These are phyloP conservation scores for Endothia cerciana DNA, from an alignment of 2,329 filamentous ascomycete genomes.

Conservation along the genomic window DNA sequence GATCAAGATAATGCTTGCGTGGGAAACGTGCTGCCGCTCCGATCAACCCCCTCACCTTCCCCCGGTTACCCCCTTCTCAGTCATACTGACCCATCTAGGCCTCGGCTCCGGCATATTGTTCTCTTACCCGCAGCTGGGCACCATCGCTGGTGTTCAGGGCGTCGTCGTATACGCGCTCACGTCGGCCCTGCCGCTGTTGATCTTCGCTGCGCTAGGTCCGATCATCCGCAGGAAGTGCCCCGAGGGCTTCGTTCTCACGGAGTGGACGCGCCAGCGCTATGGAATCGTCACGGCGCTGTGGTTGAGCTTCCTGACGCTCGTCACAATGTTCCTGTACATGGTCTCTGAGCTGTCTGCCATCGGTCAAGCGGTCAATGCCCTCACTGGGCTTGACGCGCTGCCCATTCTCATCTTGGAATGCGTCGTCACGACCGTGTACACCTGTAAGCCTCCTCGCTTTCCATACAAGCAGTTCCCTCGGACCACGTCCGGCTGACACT, in stretches of 20 bases:
- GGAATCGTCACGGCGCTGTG: conserved; percentile 71
- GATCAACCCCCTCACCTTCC: conserved; percentile 41
- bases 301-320: conserved; percentile 75
- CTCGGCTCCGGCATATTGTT: conserved; percentile 85
- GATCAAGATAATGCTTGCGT: conserved; percentile 99
- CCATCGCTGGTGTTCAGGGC: conserved; percentile 78
- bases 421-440: conserved; percentile 79
- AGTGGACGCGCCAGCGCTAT: conserved; percentile 82
- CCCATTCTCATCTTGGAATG: conserved; percentile 80
- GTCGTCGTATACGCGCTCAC: conserved; percentile 76
- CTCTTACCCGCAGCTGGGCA: conserved; percentile 79
- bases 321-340: conserved; percentile 87
- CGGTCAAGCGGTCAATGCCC: conserved; percentile 74
- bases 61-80: conserved; percentile 34
- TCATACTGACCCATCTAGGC: conserved; percentile 60
- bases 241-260: conserved; percentile 81
- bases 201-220: conserved; percentile 75
- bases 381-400: conserved; percentile 76
- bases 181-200: conserved; percentile 71
- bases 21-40: conserved; percentile 95
- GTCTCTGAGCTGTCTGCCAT: conserved; percentile 80
- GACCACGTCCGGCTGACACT: not conserved
- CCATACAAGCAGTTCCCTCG: too few relatives aligned
- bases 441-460: conserved; percentile 56
- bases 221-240: conserved; percentile 80